Evolutionary conservation across 2,329 filamentous ascomycete genomes (phyloP), one percentile per base, ranked within the genome.

Genomic region (Xylariaceae sp.): DNA sequence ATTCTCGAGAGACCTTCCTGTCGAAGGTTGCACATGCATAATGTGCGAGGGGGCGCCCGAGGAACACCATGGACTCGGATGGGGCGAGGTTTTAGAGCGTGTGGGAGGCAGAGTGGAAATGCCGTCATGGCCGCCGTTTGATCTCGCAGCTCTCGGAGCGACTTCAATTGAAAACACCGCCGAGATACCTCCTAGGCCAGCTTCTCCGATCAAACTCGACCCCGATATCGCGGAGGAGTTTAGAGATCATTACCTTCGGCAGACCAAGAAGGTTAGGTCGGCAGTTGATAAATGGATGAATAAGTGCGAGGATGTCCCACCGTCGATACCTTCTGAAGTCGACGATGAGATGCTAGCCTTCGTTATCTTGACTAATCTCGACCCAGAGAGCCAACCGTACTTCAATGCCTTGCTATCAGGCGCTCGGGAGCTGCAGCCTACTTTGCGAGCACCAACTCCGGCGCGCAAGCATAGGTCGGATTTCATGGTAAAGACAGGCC

Each of bases 201-300:
- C 78, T 4, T 88, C 85, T 0, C 85, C 85, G 7, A 77, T 88
- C 48, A 85, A 96, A 73, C 85, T 98, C 56, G 93, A 98, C 66
- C 91, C 95, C 6, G 93, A 98, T 71, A 91, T 98, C 10, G 92
- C 92, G 0, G 92, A 96, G 61, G 91, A 97, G 71, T 96, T 93
- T 69, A 85, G 91, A 44, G 92, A 95, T 50, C 92, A 97, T 70
- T 98, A 96, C 71, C 85, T 96, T 48, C 88, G 90, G 40, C 93
- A 97, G 72, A 93, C 91, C 6, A 91, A 92, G 72, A 96, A 96
- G 76, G 96, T 93, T 18, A 90, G 93, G 68, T 85, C 88, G n/a
- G 89, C 89, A 0, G 93, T 98, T 1, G 91, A 97, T 72, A 89
- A 84, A 67, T 98, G 93, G 93, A 84, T 98, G 59, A 88, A 84